phyloP scores from a whole-genome alignment of 768 basidiomycete species.

The Boletales sp. region DNA sequence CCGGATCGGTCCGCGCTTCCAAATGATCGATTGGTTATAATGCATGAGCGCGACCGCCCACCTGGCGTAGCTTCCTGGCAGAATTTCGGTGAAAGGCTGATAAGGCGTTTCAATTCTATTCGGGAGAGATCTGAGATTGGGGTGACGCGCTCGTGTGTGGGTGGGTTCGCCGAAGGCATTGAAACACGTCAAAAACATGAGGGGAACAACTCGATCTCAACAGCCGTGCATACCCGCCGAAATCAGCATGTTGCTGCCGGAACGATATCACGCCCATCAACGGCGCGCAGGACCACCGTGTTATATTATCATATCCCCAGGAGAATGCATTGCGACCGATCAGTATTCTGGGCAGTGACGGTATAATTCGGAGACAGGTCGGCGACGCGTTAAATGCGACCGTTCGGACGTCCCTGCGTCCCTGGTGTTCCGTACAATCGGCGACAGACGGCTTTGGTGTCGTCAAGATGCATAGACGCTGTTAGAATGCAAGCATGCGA shows the following conservation, averaged over 20 bases:
- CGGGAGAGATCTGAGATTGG: slow-evolving; percentile 24
- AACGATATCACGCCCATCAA: too few species aligned
- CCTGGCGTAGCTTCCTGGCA: slow-evolving; percentile 3
- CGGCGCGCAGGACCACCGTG: too few species aligned
- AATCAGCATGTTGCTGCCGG: slow-evolving; percentile 8
- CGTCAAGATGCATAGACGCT: slow-evolving; percentile 17
- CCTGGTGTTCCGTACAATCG: slow-evolving; percentile 18
- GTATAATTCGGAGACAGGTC: slow-evolving; percentile 25
- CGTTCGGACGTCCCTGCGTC: slow-evolving; percentile 1
- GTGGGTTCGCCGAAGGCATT: slow-evolving; percentile 20
- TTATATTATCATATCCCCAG: slow-evolving; percentile 1
- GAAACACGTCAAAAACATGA: slow-evolving; percentile 26
- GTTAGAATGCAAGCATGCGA: slow-evolving; percentile 7
- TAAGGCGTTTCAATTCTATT: slow-evolving; percentile 16
- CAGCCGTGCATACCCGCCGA: slow-evolving; percentile 8
- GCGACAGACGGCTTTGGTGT: slow-evolving; percentile 16
- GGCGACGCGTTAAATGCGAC: slow-evolving; percentile 22
- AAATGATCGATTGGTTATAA: slow-evolving; percentile 19
- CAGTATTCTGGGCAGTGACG: slow-evolving; percentile 10
- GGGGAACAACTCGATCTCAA: slow-evolving; percentile 14
- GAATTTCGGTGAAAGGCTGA: slow-evolving; percentile 28
- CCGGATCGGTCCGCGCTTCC: too few species aligned
- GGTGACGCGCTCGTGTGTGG: slow-evolving; percentile 9
- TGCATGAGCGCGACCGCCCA: slow-evolving; percentile 7
- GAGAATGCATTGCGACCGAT: slow-evolving; percentile 23